phyloP scores from a whole-genome alignment of 129 eudicot genomes.

The Flaveria bidentis region DNA sequence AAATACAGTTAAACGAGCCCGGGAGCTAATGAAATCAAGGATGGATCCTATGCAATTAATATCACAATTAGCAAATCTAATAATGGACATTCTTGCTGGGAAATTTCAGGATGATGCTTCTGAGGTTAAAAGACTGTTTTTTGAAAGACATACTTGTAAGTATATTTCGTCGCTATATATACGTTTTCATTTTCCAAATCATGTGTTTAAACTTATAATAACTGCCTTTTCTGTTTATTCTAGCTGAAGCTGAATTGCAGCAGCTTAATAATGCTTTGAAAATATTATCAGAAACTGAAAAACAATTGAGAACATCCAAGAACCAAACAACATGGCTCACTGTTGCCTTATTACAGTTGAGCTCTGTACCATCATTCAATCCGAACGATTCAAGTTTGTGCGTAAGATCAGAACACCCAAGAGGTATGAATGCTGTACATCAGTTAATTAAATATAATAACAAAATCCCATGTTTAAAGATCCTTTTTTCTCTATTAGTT shows the following conservation, averaged over 20 bases:
- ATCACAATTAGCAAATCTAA: conserved; percentile 88
- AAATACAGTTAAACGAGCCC: conserved; percentile 76
- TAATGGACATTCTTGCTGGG: conserved; percentile 96
- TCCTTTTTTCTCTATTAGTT: conserved; percentile 30
- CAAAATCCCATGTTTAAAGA: not conserved
- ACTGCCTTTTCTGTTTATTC: conserved; percentile 23
- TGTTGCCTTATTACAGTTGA: conserved; percentile 82
- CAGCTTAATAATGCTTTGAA: conserved; percentile 84
- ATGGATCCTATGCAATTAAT: conserved; percentile 84
- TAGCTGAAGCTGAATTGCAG: conserved; percentile 86
- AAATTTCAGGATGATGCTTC: conserved; percentile 61
- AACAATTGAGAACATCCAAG: conserved; percentile 81
- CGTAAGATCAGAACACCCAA: conserved; percentile 45
- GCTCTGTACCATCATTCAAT: conserved; percentile 59
- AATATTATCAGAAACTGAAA: conserved; percentile 83
- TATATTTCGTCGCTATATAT: not conserved
- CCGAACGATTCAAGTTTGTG: conserved; percentile 57
- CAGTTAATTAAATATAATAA: not conserved
- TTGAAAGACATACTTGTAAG: conserved; percentile 70
- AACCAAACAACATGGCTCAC: conserved; percentile 96
- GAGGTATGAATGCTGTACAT: conserved; percentile 44
- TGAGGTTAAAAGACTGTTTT: conserved; percentile 62
- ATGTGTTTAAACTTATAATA: conserved; percentile 5
- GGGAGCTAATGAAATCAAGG: conserved; percentile 88
- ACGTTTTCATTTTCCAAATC: not conserved